Base-by-base conservation (phyloP, 148 eudicot genomes). In the Spergularia marina region DNA sequence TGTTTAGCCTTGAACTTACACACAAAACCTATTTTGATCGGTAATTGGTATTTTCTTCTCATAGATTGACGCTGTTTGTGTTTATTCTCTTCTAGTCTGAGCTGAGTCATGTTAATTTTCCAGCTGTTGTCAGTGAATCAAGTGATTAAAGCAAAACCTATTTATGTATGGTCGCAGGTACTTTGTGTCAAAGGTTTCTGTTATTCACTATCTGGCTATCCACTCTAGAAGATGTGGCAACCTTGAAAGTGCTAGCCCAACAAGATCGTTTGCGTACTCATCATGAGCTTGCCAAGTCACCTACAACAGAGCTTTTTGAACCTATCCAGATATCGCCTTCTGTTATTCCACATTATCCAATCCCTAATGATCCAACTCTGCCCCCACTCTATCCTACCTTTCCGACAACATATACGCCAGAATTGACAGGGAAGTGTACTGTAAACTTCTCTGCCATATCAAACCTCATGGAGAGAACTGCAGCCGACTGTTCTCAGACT, bases 261-360 rank as follows among this genome's bases (percentile, higher is more conserved):
- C 78, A 82, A 44, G 79, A 65, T 59, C 78, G 68, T 75, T 53
- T 85, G 67, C 75, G 87, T 74, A 83, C 82, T 3, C 62, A 70
- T 72, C 81, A 87, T 63, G 78, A 83, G 80, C 85, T 78, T 77
- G 86, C 85, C 53, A 86, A 79, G 74, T 85, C 91, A 51, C 96
- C 97, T 55, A 71, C 63, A 68, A 86, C 77, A 52, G 90, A 79
- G 49, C 80, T 81, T 61, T 90, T 92, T 72, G 83, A 89, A 47
- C 98, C 98, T 60, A 92, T 92, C 70, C 88, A 92, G 80, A 87
- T 95, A 58, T 90, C 97, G 44, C 98, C 98, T 70, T 83, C 96
- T 77, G 91, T 86, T 77, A 61, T 95, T 70, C 98, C 98, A 49
- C 90, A 83, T 62, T 75, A 85, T 75, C 93, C 96, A 20, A 60